Conservation (phyloP, 1,139 yeast genomes). For the Pichia sp. region DNA sequence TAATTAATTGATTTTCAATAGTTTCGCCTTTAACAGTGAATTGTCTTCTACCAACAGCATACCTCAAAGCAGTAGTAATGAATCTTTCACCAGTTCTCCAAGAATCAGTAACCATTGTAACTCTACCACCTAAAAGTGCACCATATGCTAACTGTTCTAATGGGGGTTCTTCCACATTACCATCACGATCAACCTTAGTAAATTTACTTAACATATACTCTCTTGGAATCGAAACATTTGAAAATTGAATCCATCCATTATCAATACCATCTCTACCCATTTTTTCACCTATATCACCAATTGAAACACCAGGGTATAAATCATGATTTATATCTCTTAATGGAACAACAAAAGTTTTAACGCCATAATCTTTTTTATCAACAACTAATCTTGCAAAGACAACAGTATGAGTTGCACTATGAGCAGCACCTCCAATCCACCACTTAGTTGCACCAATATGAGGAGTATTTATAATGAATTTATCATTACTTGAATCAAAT, state of each 20-base stretch:
- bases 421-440: slow-evolving; percentile 99
- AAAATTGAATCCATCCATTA: slow-evolving; percentile 91
- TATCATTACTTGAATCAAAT: slow-evolving; percentile 57
- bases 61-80: slow-evolving; percentile 77
- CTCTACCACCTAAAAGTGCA: slow-evolving; percentile 84
- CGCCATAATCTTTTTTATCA: slow-evolving; percentile 81
- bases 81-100: slow-evolving; percentile 75
- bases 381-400: slow-evolving; percentile 79
- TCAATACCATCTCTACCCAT: slow-evolving; percentile 90
- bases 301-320: slow-evolving; percentile 68
- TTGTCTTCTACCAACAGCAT: slow-evolving; percentile 86
- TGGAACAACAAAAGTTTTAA: slow-evolving; percentile 85
- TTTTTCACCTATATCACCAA: slow-evolving; percentile 90
- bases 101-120: slow-evolving; percentile 80
- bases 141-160: slow-evolving; percentile 82
- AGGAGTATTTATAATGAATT: slow-evolving; percentile 77
- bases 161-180: slow-evolving; percentile 68
- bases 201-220: slow-evolving; percentile 78
- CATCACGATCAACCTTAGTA: slow-evolving; percentile 64
- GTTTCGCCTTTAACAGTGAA: slow-evolving; percentile 45
- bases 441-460: slow-evolving; percentile 89
- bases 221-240: slow-evolving; percentile 75
- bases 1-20: slow-evolving; percentile 60
- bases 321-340: slow-evolving; percentile 68
- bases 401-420: slow-evolving; percentile 79